Percentiles rank a stretch among this genome's conserved stretches.
These are phyloP conservation scores for Aspergillus sparsus DNA, from an alignment of 495 filamentous ascomycete species.

Conservation along the genomic window DNA sequence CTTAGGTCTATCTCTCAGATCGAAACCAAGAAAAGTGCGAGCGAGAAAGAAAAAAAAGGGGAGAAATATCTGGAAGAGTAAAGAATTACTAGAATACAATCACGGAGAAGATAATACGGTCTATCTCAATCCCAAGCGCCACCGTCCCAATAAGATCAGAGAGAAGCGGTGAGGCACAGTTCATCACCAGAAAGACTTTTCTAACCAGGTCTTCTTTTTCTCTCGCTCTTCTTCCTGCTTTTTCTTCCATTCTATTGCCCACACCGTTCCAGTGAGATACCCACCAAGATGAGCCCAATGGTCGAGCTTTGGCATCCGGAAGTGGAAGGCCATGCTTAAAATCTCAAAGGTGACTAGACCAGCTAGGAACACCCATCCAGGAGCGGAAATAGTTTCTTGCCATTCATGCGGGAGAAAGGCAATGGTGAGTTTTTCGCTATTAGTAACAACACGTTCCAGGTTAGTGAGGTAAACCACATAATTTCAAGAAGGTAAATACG, in stretches of 20 bases:
- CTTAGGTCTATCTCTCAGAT: too few species aligned
- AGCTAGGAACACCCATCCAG: conserved; percentile 40
- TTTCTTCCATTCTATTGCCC: conserved; percentile 30
- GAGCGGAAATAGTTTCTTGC: conserved; percentile 36
- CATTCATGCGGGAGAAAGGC: conserved; percentile 45
- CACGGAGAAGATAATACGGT: too few species aligned
- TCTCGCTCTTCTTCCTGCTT: conserved; percentile 25
- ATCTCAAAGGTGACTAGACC: conserved; percentile 43
- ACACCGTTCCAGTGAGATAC: conserved; percentile 51
- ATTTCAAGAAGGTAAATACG: conserved; percentile 14
- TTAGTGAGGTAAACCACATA: neutral
- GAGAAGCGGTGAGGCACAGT: too few species aligned
- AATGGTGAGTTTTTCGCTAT: conserved; percentile 45
- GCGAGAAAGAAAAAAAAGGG: too few species aligned
- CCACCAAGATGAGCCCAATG: conserved; percentile 75
- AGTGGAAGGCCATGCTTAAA: conserved; percentile 34
- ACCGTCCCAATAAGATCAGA: too few species aligned
- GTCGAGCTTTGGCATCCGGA: conserved; percentile 52
- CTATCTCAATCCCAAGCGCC: too few species aligned
- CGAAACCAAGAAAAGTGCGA: too few species aligned
- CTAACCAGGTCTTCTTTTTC: conserved; percentile 22
- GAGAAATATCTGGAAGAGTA: too few species aligned
- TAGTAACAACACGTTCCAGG: conserved; percentile 3
- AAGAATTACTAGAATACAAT: too few species aligned
- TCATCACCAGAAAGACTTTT: neutral